Conservation (phyloP, 495 filamentous ascomycete genomes). For the Trypethelium eluteriae region DNA sequence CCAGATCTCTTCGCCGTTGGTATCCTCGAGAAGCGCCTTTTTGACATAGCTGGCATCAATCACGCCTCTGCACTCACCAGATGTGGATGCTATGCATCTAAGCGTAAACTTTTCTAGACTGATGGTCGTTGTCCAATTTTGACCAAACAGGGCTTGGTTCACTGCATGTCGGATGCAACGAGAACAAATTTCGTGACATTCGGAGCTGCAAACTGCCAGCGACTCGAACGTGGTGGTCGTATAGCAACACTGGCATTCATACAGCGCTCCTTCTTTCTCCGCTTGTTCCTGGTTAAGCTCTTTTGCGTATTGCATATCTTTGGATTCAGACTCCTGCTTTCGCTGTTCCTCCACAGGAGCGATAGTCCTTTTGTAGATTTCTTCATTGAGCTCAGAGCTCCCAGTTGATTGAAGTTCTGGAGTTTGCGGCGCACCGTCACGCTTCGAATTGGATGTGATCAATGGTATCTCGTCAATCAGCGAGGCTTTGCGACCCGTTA, state of each 20-base stretch:
- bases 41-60: conserved; percentile 60
- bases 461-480: conserved; percentile 55
- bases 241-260: conserved; percentile 91
- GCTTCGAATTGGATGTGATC: conserved; percentile 46
- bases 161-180: conserved; percentile 70
- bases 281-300: conserved; percentile 70
- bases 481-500: conserved; percentile 61
- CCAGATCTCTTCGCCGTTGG: conserved; percentile 59
- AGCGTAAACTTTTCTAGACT: conserved; percentile 61
- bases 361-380: conserved; percentile 64
- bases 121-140: conserved; percentile 79
- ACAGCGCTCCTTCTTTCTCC: conserved; percentile 56
- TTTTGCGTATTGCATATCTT: conserved; percentile 57
- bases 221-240: conserved; percentile 70
- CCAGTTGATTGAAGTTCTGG: conserved; percentile 64
- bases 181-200: conserved; percentile 79
- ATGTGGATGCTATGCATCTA: conserved; percentile 67
- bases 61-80: conserved; percentile 56
- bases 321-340: conserved; percentile 49
- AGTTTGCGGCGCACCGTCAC: conserved; percentile 39
- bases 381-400: conserved; percentile 68
- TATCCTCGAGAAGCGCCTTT: conserved; percentile 59
- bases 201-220: conserved; percentile 60
- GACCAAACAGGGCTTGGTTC: conserved; percentile 82
- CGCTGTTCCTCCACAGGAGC: conserved; percentile 50